These are phyloP conservation scores for Casuarina equisetifolia DNA, from an alignment of 306 rosid species.

Conservation along the genomic window DNA sequence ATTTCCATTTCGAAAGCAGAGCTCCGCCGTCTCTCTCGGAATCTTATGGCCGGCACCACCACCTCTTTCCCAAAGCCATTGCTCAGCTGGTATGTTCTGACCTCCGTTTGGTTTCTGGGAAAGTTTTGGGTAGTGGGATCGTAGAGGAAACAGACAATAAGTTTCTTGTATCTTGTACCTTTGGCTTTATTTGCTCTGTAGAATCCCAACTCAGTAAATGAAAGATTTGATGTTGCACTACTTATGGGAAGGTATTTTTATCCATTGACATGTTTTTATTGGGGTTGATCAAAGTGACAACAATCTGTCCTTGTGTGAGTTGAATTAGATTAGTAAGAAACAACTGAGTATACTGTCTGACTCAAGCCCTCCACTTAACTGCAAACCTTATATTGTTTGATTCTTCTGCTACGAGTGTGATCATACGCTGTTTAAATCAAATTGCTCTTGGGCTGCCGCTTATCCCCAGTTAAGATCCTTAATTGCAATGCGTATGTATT, in stretches of 20 bases:
- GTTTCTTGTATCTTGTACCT: constrained; percentile 12
- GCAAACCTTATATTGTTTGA: background rate
- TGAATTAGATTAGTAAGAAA: background rate
- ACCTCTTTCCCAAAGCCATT: constrained; percentile 88
- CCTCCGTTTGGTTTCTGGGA: background rate
- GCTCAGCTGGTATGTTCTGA: constrained; percentile 69
- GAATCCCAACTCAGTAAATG: background rate
- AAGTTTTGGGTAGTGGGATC: background rate
- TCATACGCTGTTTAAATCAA: background rate
- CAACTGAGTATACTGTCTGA: background rate
- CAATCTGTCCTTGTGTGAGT: background rate
- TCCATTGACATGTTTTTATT: background rate
- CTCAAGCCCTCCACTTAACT: background rate
- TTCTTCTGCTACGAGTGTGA: background rate
- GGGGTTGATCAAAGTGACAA: background rate
- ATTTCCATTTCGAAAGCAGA: constrained; percentile 71
- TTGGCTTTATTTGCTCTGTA: background rate
- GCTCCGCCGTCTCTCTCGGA: constrained; percentile 49
- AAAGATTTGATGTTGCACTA: background rate
- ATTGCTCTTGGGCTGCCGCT: too few relatives aligned
- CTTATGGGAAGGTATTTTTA: too few relatives aligned
- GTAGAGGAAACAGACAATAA: background rate
- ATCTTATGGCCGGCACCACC: constrained; percentile 76
- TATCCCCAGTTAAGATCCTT: too few relatives aligned
- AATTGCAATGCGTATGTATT: background rate